These are phyloP conservation scores for Pisolithus tinctorius DNA, from an alignment of 768 basidiomycete species.

Conservation along the genomic window DNA sequence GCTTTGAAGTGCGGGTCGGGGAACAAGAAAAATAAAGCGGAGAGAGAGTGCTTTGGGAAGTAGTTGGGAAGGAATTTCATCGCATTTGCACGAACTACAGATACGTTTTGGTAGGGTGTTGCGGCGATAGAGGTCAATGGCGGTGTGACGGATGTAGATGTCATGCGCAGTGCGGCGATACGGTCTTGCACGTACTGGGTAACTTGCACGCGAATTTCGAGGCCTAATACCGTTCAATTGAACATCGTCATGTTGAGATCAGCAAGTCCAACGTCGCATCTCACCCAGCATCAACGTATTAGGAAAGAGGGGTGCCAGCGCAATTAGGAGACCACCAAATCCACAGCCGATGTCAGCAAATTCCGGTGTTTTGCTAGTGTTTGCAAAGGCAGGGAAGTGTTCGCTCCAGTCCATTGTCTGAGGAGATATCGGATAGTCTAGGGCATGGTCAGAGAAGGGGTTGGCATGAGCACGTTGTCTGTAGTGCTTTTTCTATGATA, in stretches of 20 bases:
- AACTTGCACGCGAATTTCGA: constrained; percentile 96
- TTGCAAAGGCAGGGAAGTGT: constrained; percentile 72
- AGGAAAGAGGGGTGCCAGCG: constrained; percentile 86
- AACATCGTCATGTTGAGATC: neutral
- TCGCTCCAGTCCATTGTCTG: constrained; percentile 69
- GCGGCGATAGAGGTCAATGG: constrained; percentile 22
- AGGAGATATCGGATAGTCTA: constrained; percentile 82
- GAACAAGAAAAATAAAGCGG: constrained; percentile 95
- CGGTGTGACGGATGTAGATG: constrained; percentile 25
- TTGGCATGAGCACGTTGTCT: constrained; percentile 81
- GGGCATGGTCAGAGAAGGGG: constrained; percentile 81
- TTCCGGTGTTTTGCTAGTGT: constrained; percentile 64
- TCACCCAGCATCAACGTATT: constrained; percentile 90
- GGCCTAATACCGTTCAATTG: constrained; percentile 42
- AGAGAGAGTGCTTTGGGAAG: constrained; percentile 84
- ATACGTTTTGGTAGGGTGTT: constrained; percentile 77
- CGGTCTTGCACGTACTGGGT: constrained; percentile 94
- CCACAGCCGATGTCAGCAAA: constrained; percentile 98
- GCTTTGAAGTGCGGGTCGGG: constrained; percentile 99
- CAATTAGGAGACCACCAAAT: constrained; percentile 88
- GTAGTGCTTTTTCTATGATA: constrained; percentile 70
- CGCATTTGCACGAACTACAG: constrained; percentile 90
- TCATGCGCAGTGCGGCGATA: constrained; percentile 84
- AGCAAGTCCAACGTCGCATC: constrained; percentile 6
- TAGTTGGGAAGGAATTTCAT: constrained; percentile 99